phyloP scores from a whole-genome alignment of 176 grass and related monocot species.

The Hordeum marinum region DNA sequence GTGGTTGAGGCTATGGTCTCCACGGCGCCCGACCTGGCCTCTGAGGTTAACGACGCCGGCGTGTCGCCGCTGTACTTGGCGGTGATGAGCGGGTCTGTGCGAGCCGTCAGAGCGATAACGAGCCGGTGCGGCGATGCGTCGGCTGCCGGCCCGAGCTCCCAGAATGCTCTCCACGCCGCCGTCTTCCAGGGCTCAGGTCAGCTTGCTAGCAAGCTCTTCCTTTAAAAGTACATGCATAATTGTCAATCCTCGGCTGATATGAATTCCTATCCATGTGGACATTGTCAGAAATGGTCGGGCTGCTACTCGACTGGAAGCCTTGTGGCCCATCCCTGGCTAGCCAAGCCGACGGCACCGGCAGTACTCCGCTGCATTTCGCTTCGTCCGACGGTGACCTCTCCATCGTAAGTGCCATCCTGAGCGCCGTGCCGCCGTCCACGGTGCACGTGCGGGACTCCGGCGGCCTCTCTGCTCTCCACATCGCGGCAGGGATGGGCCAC shows the following conservation, averaged over 20 bases:
- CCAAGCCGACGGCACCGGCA: not conserved
- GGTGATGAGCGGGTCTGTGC: not conserved
- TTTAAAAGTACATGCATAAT: too few species aligned
- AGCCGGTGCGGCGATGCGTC: not conserved
- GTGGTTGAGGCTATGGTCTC: not conserved
- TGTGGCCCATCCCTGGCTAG: not conserved
- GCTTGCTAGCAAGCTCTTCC: not conserved
- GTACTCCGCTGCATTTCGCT: constrained; percentile 19
- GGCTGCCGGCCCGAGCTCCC: not conserved
- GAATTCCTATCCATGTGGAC: not conserved
- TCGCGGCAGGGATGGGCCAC: constrained; percentile 30
- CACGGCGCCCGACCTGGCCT: not conserved
- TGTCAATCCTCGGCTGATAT: too few species aligned
- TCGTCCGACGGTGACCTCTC: not conserved
- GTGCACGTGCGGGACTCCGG: not conserved
- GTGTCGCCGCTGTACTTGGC: constrained; percentile 29
- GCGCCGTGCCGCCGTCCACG: not conserved
- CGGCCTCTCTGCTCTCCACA: not conserved
- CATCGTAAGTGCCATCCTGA: not conserved
- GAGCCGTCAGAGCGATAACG: not conserved
- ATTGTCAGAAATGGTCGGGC: not conserved
- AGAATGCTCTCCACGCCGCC: constrained; percentile 29
- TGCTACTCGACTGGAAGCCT: not conserved
- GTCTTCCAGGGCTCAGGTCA: not conserved
- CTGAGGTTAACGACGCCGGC: not conserved